Conservation (phyloP, 148 eudicot genomes). For the Selenicereus undatus region DNA sequence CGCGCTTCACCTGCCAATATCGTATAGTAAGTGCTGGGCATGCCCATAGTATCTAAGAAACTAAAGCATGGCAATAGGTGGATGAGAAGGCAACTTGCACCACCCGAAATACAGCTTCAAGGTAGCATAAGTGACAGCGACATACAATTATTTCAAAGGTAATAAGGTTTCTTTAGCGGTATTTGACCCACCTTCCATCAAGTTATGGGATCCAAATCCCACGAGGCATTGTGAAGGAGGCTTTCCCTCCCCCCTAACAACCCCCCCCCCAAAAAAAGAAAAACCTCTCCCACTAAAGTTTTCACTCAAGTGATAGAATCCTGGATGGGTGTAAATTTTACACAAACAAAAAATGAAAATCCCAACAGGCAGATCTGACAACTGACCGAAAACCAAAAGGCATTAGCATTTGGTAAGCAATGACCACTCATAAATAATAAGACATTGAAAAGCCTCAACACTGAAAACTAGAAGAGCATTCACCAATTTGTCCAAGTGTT, state of each 20-base stretch:
- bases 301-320: neutral
- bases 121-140: neutral
- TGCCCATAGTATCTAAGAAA: constrained; percentile 3
- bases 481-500: no score
- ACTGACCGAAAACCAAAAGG: neutral
- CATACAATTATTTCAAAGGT: neutral
- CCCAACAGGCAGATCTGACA: neutral
- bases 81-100: neutral
- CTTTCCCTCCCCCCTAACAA: neutral
- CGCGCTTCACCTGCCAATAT: constrained; percentile 63
- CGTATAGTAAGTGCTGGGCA: neutral
- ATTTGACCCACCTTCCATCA: neutral
- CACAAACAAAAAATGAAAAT: neutral
- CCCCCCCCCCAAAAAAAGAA: neutral
- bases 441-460: neutral
- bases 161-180: no score
- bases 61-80: neutral
- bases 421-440: neutral
- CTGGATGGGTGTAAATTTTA: neutral
- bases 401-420: neutral
- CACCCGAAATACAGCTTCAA: neutral
- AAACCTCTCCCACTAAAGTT: no score
- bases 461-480: no score
- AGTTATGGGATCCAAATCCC: neutral
- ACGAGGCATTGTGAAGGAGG: neutral